Evolutionary conservation across 306 rosid species (phyloP).

Genomic region (Quercus berberidifolia): DNA sequence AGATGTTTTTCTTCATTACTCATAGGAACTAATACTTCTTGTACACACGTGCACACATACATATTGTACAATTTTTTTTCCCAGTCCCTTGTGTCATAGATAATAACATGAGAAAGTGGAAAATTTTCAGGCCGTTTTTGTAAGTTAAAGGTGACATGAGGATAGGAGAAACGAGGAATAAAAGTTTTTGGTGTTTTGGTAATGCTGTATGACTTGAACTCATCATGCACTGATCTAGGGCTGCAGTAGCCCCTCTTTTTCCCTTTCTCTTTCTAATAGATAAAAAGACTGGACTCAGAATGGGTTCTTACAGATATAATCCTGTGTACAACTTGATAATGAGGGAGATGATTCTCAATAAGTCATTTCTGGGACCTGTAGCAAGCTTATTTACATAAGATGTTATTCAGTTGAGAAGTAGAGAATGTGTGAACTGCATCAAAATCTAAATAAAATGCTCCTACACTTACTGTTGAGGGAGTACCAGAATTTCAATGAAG

Average conservation of each 20-base stretch:
- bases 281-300: not conserved
- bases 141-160: not conserved
- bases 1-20: not conserved
- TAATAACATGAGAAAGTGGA: not conserved
- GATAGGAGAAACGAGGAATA: not conserved
- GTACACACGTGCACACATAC: not conserved
- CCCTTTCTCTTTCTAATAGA: not conserved
- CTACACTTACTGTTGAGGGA: constrained; percentile 12
- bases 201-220: not conserved
- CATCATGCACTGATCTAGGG: not conserved
- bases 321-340: not conserved
- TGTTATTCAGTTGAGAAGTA: not conserved
- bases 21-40: not conserved
- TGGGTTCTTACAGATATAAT: not conserved
- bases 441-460: constrained; percentile 17
- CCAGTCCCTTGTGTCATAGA: not conserved
- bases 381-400: not conserved
- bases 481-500: constrained; percentile 11
- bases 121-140: not conserved
- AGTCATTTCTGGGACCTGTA: not conserved
- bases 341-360: not conserved
- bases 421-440: not conserved
- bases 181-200: not conserved
- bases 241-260: not conserved
- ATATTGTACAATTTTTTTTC: not conserved